Evolutionary conservation across 2,329 filamentous ascomycete species (phyloP), one percentile per base, ranked within the genome.

Genomic region (Orbilia blumenaviensis): DNA sequence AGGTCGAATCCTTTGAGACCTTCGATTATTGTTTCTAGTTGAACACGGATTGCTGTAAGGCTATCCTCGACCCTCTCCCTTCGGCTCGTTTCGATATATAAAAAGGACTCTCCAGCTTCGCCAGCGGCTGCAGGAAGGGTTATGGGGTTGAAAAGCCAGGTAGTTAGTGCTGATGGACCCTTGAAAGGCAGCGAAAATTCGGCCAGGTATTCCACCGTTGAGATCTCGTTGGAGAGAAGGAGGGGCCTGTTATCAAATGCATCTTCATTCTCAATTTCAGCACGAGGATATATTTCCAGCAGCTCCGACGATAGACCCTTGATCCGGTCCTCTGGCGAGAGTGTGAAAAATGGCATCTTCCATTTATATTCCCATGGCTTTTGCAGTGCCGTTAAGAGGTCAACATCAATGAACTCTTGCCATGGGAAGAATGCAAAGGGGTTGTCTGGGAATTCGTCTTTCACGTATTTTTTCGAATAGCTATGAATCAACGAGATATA

Each of bases 141-240:
- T 34, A 14, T 5, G 10, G 62, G 62, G 9, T 38, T 18, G 21
- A 75, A 64, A 3, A 75, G n/a, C 63, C 63, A 68, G 14, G 48
- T 21, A 0, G 63, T 34, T 0, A 75, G 56, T 16, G 48, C 18
- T 12, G 16, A 14, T 25, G 12, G 34, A 18, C 12, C 46, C 3
- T 10, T 4, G 18, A 68, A 75, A 0, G 56, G 63, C 12, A 64
- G 7, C 10, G 46, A 50, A 36, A 68, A 68, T 23, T 75, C 25
- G 5, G 25, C 23, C n/a, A 75, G 16, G n/a, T 68, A 75, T 32
- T 68, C 64, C 1, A 50, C 56, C 0, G 63, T 75, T 7, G 71
- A 64, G 9, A 75, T 67, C 21, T 58, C 29, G 10, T 29, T 27
- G 3, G 54, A 46, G 7, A 42, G 16, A 14, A 74, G 44, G 1